Percentiles rank a stretch among this genome's conserved stretches.
These are phyloP conservation scores for Ensete glaucum DNA, from an alignment of 176 grass and related monocot species.

Conservation along the genomic window DNA sequence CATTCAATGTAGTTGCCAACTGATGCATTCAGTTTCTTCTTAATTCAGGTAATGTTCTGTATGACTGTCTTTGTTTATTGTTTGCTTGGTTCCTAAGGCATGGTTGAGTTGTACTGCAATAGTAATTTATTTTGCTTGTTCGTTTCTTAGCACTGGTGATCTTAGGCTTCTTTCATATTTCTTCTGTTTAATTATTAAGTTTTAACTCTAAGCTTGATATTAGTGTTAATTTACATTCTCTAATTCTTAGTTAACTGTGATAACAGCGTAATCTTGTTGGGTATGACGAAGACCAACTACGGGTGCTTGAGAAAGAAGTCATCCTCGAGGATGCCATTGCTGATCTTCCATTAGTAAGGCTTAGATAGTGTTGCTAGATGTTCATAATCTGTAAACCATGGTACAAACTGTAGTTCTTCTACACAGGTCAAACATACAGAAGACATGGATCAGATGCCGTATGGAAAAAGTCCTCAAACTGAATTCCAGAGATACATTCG, in stretches of 20 bases:
- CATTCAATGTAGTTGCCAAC: not conserved
- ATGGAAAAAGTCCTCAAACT: slow-evolving; percentile 64
- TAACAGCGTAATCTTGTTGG: slow-evolving; percentile 75
- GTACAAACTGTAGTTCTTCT: slow-evolving; percentile 16
- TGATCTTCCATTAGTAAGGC: slow-evolving; percentile 80
- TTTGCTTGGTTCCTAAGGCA: too few relatives aligned
- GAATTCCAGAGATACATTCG: slow-evolving; percentile 91
- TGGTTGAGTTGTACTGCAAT: too few relatives aligned
- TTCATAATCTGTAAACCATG: slow-evolving; percentile 12
- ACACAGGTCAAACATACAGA: slow-evolving; percentile 67
- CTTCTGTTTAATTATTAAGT: not conserved
- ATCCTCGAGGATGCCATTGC: slow-evolving; percentile 80
- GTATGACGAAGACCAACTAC: slow-evolving; percentile 32
- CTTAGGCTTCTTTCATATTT: not conserved
- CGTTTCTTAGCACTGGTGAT: too few relatives aligned
- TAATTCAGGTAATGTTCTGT: not conserved
- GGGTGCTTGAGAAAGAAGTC: slow-evolving; percentile 58
- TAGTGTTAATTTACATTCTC: slow-evolving; percentile 20
- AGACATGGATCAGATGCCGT: slow-evolving; percentile 58
- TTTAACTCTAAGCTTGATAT: not conserved
- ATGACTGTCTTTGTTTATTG: too few relatives aligned
- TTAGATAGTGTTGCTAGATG: slow-evolving; percentile 13
- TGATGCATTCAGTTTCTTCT: not conserved
- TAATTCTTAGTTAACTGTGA: not conserved
- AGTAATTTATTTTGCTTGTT: too few relatives aligned